Percentiles rank a stretch among this genome's conserved stretches.
Evolutionary conservation across 1,284 basidiomycete genomes (phyloP).

Genomic region (Microbotryum saponariae): DNA sequence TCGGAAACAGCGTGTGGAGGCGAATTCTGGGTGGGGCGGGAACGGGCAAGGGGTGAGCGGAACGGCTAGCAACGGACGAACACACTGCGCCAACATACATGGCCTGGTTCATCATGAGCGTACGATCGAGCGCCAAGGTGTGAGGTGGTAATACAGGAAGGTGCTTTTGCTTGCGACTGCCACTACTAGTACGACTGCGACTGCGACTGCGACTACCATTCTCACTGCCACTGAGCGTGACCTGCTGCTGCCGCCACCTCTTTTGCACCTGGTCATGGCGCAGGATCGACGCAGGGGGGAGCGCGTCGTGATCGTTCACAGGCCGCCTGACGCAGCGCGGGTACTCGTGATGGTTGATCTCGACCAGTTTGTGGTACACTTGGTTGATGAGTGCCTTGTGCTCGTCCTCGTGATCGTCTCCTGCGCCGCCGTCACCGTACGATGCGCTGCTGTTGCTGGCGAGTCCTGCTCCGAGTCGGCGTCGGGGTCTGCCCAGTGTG

Average conservation of each 20-base stretch:
- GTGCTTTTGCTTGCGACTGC: neutral
- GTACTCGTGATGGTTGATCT: neutral
- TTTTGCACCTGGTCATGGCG: neutral
- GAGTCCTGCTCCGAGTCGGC: too few species aligned
- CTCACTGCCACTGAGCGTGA: neutral
- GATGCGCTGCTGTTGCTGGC: too few species aligned
- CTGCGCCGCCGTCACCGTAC: too few species aligned
- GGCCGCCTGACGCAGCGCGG: neutral
- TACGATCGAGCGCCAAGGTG: neutral
- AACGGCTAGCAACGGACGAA: too few species aligned
- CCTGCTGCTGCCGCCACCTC: neutral
- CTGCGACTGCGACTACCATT: neutral
- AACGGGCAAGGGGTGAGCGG: neutral
- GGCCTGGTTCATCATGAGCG: slow-evolving; percentile 11
- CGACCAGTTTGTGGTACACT: slow-evolving; percentile 9
- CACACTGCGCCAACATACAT: slow-evolving; percentile 4
- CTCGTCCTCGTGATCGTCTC: neutral
- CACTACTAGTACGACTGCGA: neutral
- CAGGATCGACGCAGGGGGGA: neutral
- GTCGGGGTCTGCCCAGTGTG: too few species aligned
- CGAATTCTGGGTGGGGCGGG: slow-evolving; percentile 9
- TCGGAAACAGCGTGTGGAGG: slow-evolving; percentile 17
- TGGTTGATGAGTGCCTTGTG: neutral
- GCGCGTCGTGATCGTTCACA: neutral
- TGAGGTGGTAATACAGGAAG: neutral